Base-by-base conservation (phyloP, 1,284 basidiomycete species). In the Trichosporon sp. region DNA sequence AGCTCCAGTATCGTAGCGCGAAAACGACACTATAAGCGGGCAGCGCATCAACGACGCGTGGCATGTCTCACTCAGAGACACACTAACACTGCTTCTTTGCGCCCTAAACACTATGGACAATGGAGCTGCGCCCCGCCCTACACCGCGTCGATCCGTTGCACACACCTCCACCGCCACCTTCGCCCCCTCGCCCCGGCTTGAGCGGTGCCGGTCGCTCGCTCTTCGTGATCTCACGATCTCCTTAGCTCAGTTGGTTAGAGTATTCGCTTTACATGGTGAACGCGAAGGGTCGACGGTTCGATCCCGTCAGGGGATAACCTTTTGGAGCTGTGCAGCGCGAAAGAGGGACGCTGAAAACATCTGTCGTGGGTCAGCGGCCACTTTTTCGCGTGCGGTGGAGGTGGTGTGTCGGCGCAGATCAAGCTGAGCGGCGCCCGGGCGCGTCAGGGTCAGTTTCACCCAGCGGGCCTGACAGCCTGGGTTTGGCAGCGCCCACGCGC, bases 201-300 rank as follows among this genome's bases (percentile, higher is more conserved):
- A 25, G 47, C 47, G 47, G 21, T 25, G 7, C 8, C 47, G 47
- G 9, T 51, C 47, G 47, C 18, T 51, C 23, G 47, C 21, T 9
- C 7, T 12, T 51, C 9, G 21, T 51, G 47, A 51, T 13, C 21
- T 25, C 18, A 51, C 47, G 21, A 51, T 60, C 29, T 60, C 56
- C 56, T 60, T 60, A 31, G 56, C 56, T 29, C 56, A 60, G 56
- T 51, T 60, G 56, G 56, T 60, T 60, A 60, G 27, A 29, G 56
- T 31, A 31, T 60, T 31, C 27, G 27, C 27, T 60, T 60, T 60
- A 60, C 56, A 60, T 31, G 15, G 18, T 31, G 18, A 31, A 31
- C 27, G 27, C 27, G 27, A 31, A 60, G 29, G 56, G 56, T 60
- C 56, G 56, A 29, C 27, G 56, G 56, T 60, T 60, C 56, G 56